A percentile compares a stretch with the other conserved stretches of the same genome.
phyloP scores from a whole-genome alignment of 257 asterid genomes.

The Salvia splendens region DNA sequence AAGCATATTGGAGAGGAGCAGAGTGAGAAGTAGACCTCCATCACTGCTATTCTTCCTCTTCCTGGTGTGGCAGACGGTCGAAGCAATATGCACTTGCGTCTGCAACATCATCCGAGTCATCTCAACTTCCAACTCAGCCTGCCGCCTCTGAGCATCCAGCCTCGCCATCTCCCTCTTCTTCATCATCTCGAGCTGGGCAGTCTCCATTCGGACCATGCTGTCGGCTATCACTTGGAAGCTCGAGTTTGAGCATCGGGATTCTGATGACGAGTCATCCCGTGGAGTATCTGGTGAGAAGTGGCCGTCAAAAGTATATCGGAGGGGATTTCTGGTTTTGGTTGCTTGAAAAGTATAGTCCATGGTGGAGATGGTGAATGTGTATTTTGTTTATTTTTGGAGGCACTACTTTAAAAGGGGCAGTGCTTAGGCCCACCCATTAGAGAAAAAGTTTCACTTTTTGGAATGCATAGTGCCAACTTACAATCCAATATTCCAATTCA shows the following conservation, averaged over 20 bases:
- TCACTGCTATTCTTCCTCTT: slow-evolving; percentile 41
- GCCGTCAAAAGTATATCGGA: slow-evolving; percentile 36
- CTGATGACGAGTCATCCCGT: slow-evolving; percentile 24
- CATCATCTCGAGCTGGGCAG: slow-evolving; percentile 39
- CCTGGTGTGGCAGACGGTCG: slow-evolving; percentile 27
- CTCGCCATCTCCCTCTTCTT: slow-evolving; percentile 40
- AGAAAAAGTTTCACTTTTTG: not conserved
- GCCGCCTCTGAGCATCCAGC: slow-evolving; percentile 36
- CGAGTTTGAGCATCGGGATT: not conserved
- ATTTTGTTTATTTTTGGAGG: not conserved
- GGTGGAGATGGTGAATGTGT: not conserved
- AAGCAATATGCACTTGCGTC: slow-evolving; percentile 43
- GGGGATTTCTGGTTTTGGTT: slow-evolving; percentile 4
- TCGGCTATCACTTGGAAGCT: slow-evolving; percentile 35
- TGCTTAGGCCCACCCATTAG: not conserved
- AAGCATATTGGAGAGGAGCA: slow-evolving; percentile 3
- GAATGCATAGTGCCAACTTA: not conserved
- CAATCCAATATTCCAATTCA: slow-evolving; percentile 1
- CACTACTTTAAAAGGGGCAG: not conserved
- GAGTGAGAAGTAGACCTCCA: slow-evolving; percentile 26
- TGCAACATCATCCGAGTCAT: slow-evolving; percentile 49
- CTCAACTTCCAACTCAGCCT: slow-evolving; percentile 33
- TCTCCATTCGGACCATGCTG: slow-evolving; percentile 37
- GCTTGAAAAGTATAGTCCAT: slow-evolving; percentile 28
- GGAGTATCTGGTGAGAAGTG: slow-evolving; percentile 29